phyloP scores from a whole-genome alignment of 2,329 filamentous ascomycete genomes.

The Aspergillus pseudoglaucus region DNA sequence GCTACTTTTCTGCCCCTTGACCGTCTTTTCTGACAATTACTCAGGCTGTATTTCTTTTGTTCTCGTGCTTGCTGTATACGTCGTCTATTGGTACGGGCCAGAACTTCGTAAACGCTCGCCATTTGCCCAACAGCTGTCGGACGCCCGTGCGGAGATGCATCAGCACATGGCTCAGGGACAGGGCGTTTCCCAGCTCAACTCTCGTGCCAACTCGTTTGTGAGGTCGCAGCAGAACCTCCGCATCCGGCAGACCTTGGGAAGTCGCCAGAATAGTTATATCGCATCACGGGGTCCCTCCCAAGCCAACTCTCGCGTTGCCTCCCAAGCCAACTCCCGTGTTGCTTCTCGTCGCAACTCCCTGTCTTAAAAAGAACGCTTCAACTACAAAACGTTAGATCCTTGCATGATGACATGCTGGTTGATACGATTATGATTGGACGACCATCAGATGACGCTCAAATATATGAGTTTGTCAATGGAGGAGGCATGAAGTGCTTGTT shows the following conservation, averaged over 20 bases:
- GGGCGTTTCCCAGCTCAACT: constrained; percentile 29
- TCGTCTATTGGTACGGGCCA: constrained; percentile 62
- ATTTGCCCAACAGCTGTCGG: constrained; percentile 58
- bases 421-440: background rate
- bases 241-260: constrained; percentile 29
- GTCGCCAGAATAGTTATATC: constrained; percentile 27
- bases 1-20: background rate
- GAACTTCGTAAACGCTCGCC: constrained; percentile 54
- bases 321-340: background rate
- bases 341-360: constrained; percentile 21
- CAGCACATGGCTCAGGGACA: constrained; percentile 22
- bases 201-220: constrained; percentile 33
- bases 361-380: constrained; percentile 4
- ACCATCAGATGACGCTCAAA: background rate
- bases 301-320: constrained; percentile 23
- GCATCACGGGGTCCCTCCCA: constrained; percentile 27
- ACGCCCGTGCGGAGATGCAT: constrained; percentile 29
- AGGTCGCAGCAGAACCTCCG: constrained; percentile 34
- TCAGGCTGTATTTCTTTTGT: constrained; percentile 52
- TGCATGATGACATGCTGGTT: background rate
- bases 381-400: background rate
- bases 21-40: background rate
- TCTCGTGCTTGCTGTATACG: constrained; percentile 58
- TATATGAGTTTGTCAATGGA: background rate
- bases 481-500: background rate